Evolutionary conservation across 1,139 yeast species (phyloP).

Genomic region (Magnusiomyces fungicola): DNA sequence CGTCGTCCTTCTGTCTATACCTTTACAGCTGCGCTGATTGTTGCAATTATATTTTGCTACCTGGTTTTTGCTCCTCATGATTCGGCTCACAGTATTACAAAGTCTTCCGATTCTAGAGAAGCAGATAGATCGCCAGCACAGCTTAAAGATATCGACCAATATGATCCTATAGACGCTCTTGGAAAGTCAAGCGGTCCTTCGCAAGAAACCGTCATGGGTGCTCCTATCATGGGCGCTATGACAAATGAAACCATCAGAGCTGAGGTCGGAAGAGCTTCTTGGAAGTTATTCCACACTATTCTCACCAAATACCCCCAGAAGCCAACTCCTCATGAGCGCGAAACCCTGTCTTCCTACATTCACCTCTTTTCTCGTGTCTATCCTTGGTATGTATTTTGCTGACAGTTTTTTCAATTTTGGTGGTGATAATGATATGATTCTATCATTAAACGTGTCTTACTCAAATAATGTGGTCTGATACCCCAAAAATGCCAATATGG

Average conservation of each 20-base stretch:
- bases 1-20: conserved; percentile 3
- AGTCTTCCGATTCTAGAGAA: neutral
- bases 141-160: conserved; percentile 16
- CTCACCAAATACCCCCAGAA: conserved; percentile 84
- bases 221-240: conserved; percentile 84
- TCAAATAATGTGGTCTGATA: no score
- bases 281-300: conserved; percentile 87
- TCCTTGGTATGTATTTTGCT: conserved; percentile 27
- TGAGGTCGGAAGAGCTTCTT: conserved; percentile 79
- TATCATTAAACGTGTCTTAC: no score
- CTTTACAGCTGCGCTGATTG: neutral
- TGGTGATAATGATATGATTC: no score
- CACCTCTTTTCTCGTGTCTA: conserved; percentile 35
- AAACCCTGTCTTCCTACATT: conserved; percentile 48
- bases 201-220: conserved; percentile 23
- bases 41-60: neutral
- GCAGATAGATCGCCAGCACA: conserved; percentile 10
- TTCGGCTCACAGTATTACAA: neutral
- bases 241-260: conserved; percentile 57
- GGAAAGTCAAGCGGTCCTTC: conserved; percentile 14
- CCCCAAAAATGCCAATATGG: no score
- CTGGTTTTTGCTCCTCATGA: conserved; percentile 1
- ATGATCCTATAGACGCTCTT: conserved; percentile 18
- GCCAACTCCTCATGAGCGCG: conserved; percentile 58
- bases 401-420: no score